These are phyloP conservation scores for Oemleria cerasiformis DNA, from an alignment of 306 rosid species.

Conservation along the genomic window DNA sequence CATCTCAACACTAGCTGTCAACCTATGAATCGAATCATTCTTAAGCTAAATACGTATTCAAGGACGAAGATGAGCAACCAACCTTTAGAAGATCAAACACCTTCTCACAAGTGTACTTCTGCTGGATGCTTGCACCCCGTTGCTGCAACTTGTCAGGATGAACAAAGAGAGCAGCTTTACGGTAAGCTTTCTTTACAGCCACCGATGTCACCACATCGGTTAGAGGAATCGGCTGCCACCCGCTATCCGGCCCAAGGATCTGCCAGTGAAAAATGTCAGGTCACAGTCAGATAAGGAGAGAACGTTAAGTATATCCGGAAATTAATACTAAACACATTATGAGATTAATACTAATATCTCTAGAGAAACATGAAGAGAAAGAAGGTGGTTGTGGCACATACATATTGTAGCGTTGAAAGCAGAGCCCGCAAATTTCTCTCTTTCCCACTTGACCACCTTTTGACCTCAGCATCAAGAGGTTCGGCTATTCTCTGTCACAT, in stretches of 20 bases:
- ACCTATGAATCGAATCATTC: neutral
- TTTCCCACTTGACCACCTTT: slow-evolving; percentile 96
- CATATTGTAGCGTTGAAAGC: slow-evolving; percentile 96
- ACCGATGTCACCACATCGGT: slow-evolving; percentile 53
- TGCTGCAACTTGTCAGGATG: slow-evolving; percentile 98
- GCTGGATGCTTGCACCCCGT: slow-evolving; percentile 91
- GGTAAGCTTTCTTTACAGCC: slow-evolving; percentile 84
- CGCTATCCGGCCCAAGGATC: slow-evolving; percentile 87
- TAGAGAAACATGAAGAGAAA: neutral
- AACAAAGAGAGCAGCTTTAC: slow-evolving; percentile 83
- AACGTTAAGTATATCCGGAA: neutral
- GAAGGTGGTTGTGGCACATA: slow-evolving; percentile 29
- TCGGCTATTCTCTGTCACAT: slow-evolving; percentile 81
- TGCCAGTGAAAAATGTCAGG: slow-evolving; percentile 33
- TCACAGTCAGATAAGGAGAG: neutral
- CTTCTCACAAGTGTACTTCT: slow-evolving; percentile 85
- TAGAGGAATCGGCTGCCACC: slow-evolving; percentile 87
- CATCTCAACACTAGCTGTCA: too few species aligned
- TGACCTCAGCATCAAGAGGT: slow-evolving; percentile 78
- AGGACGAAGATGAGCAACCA: slow-evolving; percentile 21
- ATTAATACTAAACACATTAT: neutral
- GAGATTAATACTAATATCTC: neutral
- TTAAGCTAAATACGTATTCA: slow-evolving; percentile 4
- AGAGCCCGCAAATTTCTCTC: slow-evolving; percentile 85
- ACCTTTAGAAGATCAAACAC: slow-evolving; percentile 98